These are phyloP conservation scores for Candida endomychidarum DNA, from an alignment of 805 yeast species.

Conservation along the genomic window DNA sequence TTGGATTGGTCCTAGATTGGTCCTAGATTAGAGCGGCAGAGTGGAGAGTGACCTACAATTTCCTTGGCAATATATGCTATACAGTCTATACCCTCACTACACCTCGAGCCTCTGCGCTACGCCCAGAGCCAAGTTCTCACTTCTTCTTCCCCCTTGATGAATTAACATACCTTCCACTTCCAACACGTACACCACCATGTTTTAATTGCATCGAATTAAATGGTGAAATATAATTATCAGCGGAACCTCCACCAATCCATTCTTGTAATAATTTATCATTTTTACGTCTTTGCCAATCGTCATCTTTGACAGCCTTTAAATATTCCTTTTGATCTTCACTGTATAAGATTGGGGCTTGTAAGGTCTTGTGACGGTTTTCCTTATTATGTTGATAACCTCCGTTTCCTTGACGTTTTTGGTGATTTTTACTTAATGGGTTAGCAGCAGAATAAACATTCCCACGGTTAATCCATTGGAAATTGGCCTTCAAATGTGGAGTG, in stretches of 20 bases:
- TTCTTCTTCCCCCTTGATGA: constrained; percentile 42
- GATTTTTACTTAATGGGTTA: constrained; percentile 81
- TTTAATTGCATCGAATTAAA: constrained; percentile 49
- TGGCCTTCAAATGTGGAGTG: constrained; percentile 83
- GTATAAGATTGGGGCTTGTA: constrained; percentile 54
- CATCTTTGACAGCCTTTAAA: constrained; percentile 80
- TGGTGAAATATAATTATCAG: constrained; percentile 87
- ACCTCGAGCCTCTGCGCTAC: too few relatives aligned
- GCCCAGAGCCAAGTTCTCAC: too few relatives aligned
- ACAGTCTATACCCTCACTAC: too few relatives aligned
- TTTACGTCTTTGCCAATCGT: constrained; percentile 81
- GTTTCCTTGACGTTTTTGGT: constrained; percentile 70
- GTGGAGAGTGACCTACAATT: too few relatives aligned
- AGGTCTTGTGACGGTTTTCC: constrained; percentile 50
- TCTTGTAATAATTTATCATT: constrained; percentile 83
- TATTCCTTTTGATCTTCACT: constrained; percentile 96
- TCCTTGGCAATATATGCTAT: too few relatives aligned
- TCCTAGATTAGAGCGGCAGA: too few relatives aligned
- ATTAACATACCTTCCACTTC: constrained; percentile 80
- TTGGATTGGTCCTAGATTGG: too few relatives aligned
- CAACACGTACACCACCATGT: constrained; percentile 73
- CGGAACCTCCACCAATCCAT: constrained; percentile 94
- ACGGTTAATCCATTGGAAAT: constrained; percentile 90
- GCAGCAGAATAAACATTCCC: constrained; percentile 83
- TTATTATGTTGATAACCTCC: constrained; percentile 77